Evolutionary conservation across 2,329 filamentous ascomycete species (phyloP).

Genomic region (Botrytis elliptica): DNA sequence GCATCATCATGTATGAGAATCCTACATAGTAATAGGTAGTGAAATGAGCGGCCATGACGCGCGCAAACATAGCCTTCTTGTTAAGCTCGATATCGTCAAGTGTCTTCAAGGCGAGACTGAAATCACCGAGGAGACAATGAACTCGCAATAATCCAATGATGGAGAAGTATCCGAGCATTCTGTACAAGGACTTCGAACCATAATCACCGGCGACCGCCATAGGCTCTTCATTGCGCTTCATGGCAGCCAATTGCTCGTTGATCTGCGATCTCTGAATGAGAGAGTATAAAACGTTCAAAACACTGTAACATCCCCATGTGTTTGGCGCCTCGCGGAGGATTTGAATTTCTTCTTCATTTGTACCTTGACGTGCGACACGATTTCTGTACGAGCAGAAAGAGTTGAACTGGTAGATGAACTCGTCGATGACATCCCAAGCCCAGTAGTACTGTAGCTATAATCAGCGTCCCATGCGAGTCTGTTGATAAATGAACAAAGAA

Average conservation of each 20-base stretch:
- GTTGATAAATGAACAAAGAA: conserved; percentile 32
- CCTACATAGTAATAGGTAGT: conserved; percentile 99
- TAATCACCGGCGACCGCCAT: conserved; percentile 90
- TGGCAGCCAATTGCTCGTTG: conserved; percentile 91
- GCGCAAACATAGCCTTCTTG: conserved; percentile 99
- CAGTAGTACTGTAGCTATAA: conserved; percentile 76
- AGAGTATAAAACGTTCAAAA: conserved; percentile 98
- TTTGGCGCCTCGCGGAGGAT: conserved; percentile 95
- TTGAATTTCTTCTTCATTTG: conserved; percentile 89
- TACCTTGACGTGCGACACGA: conserved; percentile 76
- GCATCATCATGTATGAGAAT: conserved; percentile 99
- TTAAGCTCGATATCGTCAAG: conserved; percentile 99
- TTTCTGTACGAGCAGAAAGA: conserved; percentile 97
- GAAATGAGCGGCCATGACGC: conserved; percentile 99
- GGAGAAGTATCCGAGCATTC: conserved; percentile 99
- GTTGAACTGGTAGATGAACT: conserved; percentile 99
- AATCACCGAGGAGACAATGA: conserved; percentile 94
- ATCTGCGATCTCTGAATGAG: conserved; percentile 98
- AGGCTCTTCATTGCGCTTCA: conserved; percentile 91
- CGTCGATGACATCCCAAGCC: conserved; percentile 99
- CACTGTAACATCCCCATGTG: conserved; percentile 99
- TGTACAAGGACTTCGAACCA: conserved; percentile 88
- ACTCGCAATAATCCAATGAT: conserved; percentile 96
- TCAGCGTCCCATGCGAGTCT: conserved; percentile 28
- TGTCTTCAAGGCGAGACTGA: conserved; percentile 96